phyloP scores from a whole-genome alignment of 208 protist species.

The Crithidia bombi region DNA sequence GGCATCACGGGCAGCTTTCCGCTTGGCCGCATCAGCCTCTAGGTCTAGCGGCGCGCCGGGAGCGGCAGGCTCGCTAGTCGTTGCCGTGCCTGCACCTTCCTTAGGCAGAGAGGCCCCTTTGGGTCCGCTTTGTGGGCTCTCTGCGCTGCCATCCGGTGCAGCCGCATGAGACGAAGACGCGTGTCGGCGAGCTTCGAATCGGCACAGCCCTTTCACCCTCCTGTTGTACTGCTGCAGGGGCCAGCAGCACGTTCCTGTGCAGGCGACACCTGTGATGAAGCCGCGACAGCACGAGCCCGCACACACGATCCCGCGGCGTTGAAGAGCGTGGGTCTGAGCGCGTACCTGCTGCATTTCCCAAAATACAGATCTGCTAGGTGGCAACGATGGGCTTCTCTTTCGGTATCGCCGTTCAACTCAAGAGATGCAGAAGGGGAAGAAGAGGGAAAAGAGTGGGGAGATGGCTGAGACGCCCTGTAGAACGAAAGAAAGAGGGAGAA shows the following conservation, averaged over 20 bases:
- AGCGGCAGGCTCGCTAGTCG: not conserved
- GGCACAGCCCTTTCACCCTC: not conserved
- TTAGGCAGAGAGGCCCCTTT: not conserved
- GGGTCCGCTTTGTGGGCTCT: not conserved
- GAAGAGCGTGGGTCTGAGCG: not conserved
- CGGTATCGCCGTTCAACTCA: too few species aligned
- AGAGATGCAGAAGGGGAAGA: too few species aligned
- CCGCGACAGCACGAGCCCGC: not conserved
- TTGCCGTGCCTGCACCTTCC: not conserved
- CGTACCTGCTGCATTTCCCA: slow-evolving; percentile 6
- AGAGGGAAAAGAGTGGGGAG: too few species aligned
- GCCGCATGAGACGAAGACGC: slow-evolving; percentile 4
- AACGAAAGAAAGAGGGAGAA: too few species aligned
- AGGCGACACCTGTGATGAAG: not conserved
- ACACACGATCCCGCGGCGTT: not conserved
- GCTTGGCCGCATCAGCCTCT: slow-evolving; percentile 13
- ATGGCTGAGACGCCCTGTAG: too few species aligned
- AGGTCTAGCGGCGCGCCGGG: not conserved
- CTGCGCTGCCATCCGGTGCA: not conserved
- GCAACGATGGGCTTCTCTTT: too few species aligned
- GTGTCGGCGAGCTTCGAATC: not conserved
- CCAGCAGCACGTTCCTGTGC: not conserved
- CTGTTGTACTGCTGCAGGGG: not conserved
- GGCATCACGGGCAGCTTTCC: slow-evolving; percentile 47
- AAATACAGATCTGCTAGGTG: too few species aligned